A percentile compares a stretch with the other conserved stretches of the same genome.
These are phyloP conservation scores for Penicillium lagena DNA, from an alignment of 495 filamentous ascomycete species.

Conservation along the genomic window DNA sequence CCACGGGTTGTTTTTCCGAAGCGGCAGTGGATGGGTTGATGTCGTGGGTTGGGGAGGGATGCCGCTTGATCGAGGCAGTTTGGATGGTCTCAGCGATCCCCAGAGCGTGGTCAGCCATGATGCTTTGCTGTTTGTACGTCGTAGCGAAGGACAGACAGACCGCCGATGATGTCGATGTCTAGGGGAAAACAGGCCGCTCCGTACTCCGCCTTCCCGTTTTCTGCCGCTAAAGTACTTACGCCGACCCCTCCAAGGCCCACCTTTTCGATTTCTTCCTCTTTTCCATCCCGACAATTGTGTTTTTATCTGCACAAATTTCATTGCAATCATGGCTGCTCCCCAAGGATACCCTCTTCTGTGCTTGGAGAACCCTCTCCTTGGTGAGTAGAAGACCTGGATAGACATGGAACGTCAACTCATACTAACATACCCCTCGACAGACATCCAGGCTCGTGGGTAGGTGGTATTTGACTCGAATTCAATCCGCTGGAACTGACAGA, in stretches of 20 bases:
- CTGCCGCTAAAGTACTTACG: too few relatives aligned
- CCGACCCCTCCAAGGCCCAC: conserved; percentile 6
- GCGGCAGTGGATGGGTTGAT: conserved; percentile 72
- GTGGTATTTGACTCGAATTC: too few relatives aligned
- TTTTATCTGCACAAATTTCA: too few relatives aligned
- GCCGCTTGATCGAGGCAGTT: conserved; percentile 63
- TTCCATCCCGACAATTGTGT: background rate
- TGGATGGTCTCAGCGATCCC: conserved; percentile 73
- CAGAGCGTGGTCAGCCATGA: conserved; percentile 40
- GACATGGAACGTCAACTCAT: background rate
- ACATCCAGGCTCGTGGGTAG: conserved; percentile 85
- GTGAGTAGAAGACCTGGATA: conserved; percentile 39
- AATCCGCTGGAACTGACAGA: too few relatives aligned
- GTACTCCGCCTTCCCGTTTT: conserved; percentile 6
- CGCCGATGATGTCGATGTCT: background rate
- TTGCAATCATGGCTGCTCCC: conserved; percentile 46
- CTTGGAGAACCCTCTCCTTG: conserved; percentile 94
- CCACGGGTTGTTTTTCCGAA: conserved; percentile 43
- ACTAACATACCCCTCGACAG: conserved; percentile 34
- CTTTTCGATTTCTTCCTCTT: conserved; percentile 7
- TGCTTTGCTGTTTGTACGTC: too few relatives aligned
- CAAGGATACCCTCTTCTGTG: conserved; percentile 80
- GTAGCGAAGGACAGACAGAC: too few relatives aligned
- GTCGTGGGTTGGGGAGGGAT: conserved; percentile 67
- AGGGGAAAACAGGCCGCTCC: conserved; percentile 14